Evolutionary conservation across 441 rosid species (phyloP), one percentile per base, ranked within the genome.

Genomic region (Gossypium davidsonii): DNA sequence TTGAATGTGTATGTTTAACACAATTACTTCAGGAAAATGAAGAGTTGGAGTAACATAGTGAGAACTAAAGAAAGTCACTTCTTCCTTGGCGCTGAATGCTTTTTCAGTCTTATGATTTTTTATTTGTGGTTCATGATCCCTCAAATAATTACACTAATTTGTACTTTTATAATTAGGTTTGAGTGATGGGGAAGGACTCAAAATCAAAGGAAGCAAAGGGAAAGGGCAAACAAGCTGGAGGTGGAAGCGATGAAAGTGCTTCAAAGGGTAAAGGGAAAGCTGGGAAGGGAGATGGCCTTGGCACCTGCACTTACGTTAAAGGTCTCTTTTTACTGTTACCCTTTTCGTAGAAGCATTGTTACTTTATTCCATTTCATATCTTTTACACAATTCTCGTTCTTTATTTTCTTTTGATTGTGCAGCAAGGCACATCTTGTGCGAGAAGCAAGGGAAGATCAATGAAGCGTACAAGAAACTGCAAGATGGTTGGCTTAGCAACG

Each of bases 291-390:
- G 83, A 94, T 79, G 98, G 97, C 59, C 97, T 92, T 1, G 96
- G 99, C 44, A 94, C 99, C 49, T 94, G 99, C 86, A 94, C 99
- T 23, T 92, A 92, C 73, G 97, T 94, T 70, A 94, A 92, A 91
- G 99, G 99, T 94, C 15, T 63, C 51, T 52, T 11, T 75, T 69
- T 49, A 10, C 3, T 1, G 0, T 62, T 44, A 11, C 17, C 39
- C 14, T 25, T 7, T 20, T 55, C 44, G 6, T 69, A 53, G 67
- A 17, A 53, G 59, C 20, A 34, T 52, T 9, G 2, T 14, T 28
- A 34, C 20, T 56, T 55, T 17, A 67, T 59, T 18, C 2, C 23
- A 28, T 42, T 53, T 12, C 2, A 7, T 26, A 12, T 63, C 17
- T 6, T 34, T 48, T 17, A 6, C 26, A 3, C 26, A 8, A 8